A percentile compares a stretch with the other conserved stretches of the same genome.
Conservation (phyloP, 305 asterid genomes). For the Fraxinus paxiana region DNA sequence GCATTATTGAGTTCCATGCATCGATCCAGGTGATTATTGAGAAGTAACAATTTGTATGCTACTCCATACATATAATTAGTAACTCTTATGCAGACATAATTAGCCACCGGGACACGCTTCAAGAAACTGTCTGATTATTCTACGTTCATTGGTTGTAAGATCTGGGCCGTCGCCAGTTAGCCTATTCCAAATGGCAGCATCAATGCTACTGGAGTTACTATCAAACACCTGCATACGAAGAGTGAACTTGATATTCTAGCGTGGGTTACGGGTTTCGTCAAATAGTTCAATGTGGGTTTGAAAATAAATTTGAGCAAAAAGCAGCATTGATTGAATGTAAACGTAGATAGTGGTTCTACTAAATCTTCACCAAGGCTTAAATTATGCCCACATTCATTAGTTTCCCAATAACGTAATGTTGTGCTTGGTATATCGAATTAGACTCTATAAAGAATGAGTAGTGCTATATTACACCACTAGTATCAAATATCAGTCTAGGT, state of each 20-base stretch:
- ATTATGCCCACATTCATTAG: neutral
- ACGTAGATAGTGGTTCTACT: neutral
- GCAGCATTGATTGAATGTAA: neutral
- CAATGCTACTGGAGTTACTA: slow-evolving; percentile 38
- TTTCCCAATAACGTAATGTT: neutral
- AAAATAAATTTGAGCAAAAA: neutral
- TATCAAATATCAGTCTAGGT: neutral
- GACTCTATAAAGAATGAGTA: neutral
- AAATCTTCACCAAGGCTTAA: neutral
- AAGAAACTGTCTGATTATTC: slow-evolving; percentile 54
- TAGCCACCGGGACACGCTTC: slow-evolving; percentile 53
- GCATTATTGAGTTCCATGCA: neutral
- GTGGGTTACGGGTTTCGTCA: neutral
- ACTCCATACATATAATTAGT: slow-evolving; percentile 27
- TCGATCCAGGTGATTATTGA: neutral
- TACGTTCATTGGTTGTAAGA: slow-evolving; percentile 56
- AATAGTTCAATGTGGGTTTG: neutral
- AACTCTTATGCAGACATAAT: slow-evolving; percentile 18
- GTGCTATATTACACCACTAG: neutral
- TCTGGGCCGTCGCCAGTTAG: slow-evolving; percentile 56
- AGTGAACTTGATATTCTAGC: neutral
- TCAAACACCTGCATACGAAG: slow-evolving; percentile 50
- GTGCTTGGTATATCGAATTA: neutral
- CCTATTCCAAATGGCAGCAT: slow-evolving; percentile 49
- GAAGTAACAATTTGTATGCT: slow-evolving; percentile 20